These are phyloP conservation scores for Aspergillus bertholletiae DNA, from an alignment of 495 filamentous ascomycete genomes.

Conservation along the genomic window DNA sequence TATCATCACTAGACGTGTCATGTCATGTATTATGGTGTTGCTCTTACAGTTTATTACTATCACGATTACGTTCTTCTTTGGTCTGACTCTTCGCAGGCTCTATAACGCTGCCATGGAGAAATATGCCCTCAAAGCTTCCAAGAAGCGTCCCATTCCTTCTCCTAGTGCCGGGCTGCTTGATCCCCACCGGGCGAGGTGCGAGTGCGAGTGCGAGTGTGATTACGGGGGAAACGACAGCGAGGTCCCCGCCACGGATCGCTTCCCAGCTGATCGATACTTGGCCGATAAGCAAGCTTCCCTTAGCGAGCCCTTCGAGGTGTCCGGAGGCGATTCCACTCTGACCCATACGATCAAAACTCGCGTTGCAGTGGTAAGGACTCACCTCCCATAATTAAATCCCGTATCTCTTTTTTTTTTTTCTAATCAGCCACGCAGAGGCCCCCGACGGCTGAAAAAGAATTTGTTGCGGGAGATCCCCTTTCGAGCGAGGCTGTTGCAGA, in stretches of 20 bases:
- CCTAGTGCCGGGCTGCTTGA: too few species aligned
- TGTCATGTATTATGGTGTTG: neutral
- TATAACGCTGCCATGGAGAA: neutral
- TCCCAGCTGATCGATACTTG: neutral
- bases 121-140: neutral
- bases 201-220: neutral
- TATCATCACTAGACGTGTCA: neutral
- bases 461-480: neutral
- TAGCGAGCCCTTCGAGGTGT: neutral
- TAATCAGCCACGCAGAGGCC: too few species aligned
- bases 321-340: neutral
- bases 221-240: too few species aligned
- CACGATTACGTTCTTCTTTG: neutral
- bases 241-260: too few species aligned
- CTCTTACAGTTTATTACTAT: neutral
- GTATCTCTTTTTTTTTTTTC: neutral
- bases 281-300: neutral
- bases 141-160: neutral
- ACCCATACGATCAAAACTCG: neutral
- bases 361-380: neutral
- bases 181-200: neutral
- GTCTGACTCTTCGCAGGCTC: neutral
- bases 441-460: neutral
- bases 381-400: neutral
- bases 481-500: slow-evolving; percentile 55